Base-by-base conservation (phyloP, 352 stramenopile species). In the Phytophthora quininea region DNA sequence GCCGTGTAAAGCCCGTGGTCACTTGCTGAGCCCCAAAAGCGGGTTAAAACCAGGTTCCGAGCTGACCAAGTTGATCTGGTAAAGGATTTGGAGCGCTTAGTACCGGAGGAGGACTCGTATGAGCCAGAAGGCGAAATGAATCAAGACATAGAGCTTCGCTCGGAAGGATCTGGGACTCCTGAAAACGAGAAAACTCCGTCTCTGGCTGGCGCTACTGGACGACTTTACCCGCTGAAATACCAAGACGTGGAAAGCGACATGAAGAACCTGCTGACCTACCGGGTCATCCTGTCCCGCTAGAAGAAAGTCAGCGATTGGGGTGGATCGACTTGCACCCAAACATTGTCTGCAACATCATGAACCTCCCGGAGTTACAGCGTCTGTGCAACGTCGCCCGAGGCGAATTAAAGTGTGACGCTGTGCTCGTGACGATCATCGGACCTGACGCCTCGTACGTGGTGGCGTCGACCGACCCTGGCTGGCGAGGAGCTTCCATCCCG, bases 291-390 rank as follows among this genome's bases (percentile, higher is more conserved):
- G 64, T 87, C 6, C 76, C 79, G 30, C 51, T 47, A 11, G 74
- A 84, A 40, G 84, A 90, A 62, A 48, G 58, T 11, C 33, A 60
- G 24, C 74, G 84, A 2, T 37, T 89, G 45, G 48, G 75, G 9
- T 74, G 59, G 37, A 76, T 89, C 43, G 54, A 78, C 24, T 50
- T 73, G 12, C 58, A 71, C 31, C 69, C 59, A n/a, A 74, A 71
- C 14, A 78, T 74, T 43, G 57, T 81, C 29, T 74, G 65, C 12
- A 58, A 74, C 31, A 76, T 90, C 40, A 76, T 66, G 62, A 67
- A 84, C 52, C 68, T 82, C 14, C 73, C 80, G 2, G 84, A 92
- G 48, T 75, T 92, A n/a, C 70, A 79, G n/a, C 58, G 90, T 43
- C 71, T 92, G 38, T 92, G 84, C 54, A 64, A 79, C 10, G 71